Percentiles rank a stretch among this genome's conserved stretches.
Conservation (phyloP, 1,284 basidiomycete genomes). For the Malassezia globosa region DNA sequence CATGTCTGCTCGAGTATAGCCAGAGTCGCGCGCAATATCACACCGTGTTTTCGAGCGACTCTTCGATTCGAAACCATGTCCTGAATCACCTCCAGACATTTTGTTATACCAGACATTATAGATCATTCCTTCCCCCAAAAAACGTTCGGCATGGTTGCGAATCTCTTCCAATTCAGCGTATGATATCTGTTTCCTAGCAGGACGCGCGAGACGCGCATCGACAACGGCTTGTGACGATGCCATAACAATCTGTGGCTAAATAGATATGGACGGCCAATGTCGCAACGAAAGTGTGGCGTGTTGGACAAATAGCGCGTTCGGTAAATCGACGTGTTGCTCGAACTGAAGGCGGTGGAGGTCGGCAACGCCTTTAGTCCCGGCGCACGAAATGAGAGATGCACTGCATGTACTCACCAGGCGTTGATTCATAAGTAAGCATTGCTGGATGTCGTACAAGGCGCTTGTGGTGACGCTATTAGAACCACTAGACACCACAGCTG, state of each 20-base stretch:
- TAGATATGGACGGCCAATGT: no score
- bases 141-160: conserved; percentile 29
- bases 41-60: conserved; percentile 81
- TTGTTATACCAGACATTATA: conserved; percentile 96
- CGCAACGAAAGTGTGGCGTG: no score
- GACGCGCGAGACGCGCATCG: conserved; percentile 16
- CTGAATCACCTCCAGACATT: conserved; percentile 58
- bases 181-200: conserved; percentile 41
- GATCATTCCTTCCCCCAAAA: conserved; percentile 28
- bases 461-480: conserved; percentile 12
- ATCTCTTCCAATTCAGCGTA: conserved; percentile 33
- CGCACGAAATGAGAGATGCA: no score
- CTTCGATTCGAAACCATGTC: conserved; percentile 57
- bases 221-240: no score
- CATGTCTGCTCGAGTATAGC: conserved; percentile 57
- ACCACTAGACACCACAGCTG: conserved; percentile 2
- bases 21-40: conserved; percentile 73
- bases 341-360: neutral
- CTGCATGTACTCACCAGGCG: no score
- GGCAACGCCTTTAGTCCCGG: no score
- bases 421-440: neutral
- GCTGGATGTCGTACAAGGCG: conserved; percentile 4
- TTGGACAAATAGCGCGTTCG: no score
- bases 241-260: no score
- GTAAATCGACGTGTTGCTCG: no score